A percentile compares a stretch with the other conserved stretches of the same genome.
Evolutionary conservation across 179 eudicot species (phyloP).

Genomic region (Drosera spatulata): DNA sequence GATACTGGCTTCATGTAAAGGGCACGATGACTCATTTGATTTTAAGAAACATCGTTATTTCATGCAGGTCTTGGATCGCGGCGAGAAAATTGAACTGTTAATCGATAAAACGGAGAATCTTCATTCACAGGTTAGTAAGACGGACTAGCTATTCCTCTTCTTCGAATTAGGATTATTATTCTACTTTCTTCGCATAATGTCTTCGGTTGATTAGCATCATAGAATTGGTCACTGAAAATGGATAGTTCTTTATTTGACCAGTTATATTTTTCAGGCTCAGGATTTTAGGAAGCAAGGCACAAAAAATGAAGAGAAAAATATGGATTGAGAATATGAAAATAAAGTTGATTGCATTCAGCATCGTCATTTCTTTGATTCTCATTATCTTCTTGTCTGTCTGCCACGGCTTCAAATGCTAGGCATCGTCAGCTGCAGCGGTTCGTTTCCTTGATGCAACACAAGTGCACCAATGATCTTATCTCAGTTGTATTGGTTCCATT

Average conservation of each 20-base stretch:
- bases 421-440: too few relatives aligned
- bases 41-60: background rate
- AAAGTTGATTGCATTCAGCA: constrained; percentile 7
- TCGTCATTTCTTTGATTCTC: constrained; percentile 3
- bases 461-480: too few relatives aligned
- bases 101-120: constrained; percentile 12
- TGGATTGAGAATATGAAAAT: constrained; percentile 14
- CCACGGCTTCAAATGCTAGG: constrained; percentile 5
- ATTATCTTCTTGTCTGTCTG: constrained; percentile 5
- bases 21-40: background rate
- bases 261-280: constrained; percentile 8
- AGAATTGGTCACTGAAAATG: too few relatives aligned
- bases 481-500: too few relatives aligned
- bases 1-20: background rate
- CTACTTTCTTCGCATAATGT: too few relatives aligned
- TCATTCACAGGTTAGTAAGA: constrained; percentile 8
- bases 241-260: too few relatives aligned
- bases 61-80: constrained; percentile 12
- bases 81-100: constrained; percentile 13
- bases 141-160: too few relatives aligned
- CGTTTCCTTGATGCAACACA: too few relatives aligned
- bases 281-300: constrained; percentile 13
- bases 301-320: constrained; percentile 9
- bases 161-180: too few relatives aligned
- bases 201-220: too few relatives aligned